Conservation (phyloP, 148 eudicot genomes). For the Talinum fruticosum region DNA sequence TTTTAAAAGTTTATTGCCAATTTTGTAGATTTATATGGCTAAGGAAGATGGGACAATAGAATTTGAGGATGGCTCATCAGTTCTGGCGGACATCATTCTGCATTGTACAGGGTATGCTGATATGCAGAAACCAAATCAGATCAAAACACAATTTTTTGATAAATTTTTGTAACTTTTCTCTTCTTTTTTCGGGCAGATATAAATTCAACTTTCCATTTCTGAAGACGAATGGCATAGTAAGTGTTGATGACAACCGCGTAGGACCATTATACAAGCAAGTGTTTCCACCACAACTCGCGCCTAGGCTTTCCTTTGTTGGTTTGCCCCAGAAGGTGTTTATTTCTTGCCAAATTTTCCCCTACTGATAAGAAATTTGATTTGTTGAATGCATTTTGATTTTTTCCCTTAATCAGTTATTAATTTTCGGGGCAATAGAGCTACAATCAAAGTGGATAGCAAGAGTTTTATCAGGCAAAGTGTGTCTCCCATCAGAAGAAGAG, state of each 20-base stretch:
- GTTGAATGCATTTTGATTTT: not conserved
- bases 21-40: too few species aligned
- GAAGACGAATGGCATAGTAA: conserved; percentile 41
- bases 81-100: conserved; percentile 44
- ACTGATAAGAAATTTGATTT: not conserved
- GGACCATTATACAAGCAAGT: conserved; percentile 69
- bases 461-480: conserved; percentile 38
- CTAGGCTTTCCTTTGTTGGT: conserved; percentile 55
- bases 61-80: conserved; percentile 45
- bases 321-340: conserved; percentile 35
- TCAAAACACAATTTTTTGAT: too few species aligned
- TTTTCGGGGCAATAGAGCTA: conserved; percentile 32
- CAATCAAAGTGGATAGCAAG: conserved; percentile 51
- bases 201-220: conserved; percentile 45
- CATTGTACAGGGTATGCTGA: conserved; percentile 50
- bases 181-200: conserved; percentile 33
- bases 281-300: conserved; percentile 54
- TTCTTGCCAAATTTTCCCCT: not conserved
- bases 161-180: not conserved
- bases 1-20: too few species aligned
- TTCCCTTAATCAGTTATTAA: conserved; percentile 18
- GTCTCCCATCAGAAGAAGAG: conserved; percentile 36
- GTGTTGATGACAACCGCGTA: conserved; percentile 47
- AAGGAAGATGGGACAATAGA: conserved; percentile 17
- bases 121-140: not conserved